phyloP scores from a whole-genome alignment of 2,329 filamentous ascomycete genomes.

The Elsinoe perseae region DNA sequence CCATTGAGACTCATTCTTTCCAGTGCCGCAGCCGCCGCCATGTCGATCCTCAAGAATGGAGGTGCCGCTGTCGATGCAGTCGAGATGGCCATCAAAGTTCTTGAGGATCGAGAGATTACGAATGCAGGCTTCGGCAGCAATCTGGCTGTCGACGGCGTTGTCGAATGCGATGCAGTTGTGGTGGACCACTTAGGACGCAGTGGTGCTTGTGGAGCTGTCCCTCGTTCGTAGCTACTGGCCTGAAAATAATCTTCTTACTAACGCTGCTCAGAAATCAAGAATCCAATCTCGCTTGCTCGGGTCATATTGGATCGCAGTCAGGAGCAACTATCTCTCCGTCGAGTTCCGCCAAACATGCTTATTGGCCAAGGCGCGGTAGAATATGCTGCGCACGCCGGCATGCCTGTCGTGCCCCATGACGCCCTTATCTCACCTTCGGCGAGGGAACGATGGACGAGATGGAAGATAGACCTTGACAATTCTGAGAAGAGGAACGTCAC shows the following conservation, averaged over 20 bases:
- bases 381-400: slow-evolving; percentile 75
- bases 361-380: slow-evolving; percentile 76
- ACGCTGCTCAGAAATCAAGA: slow-evolving; percentile 64
- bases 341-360: slow-evolving; percentile 87
- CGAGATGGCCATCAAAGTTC: slow-evolving; percentile 74
- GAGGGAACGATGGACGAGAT: slow-evolving; percentile 68
- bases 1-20: slow-evolving; percentile 20
- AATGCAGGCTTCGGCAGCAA: slow-evolving; percentile 97
- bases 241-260: slow-evolving; percentile 11
- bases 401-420: slow-evolving; percentile 66
- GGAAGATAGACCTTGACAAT: slow-evolving; percentile 62
- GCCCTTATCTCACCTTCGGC: slow-evolving; percentile 72
- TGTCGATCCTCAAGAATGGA: slow-evolving; percentile 71
- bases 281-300: slow-evolving; percentile 82
- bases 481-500: slow-evolving; percentile 45
- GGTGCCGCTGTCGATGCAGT: slow-evolving; percentile 79
- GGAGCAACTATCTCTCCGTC: slow-evolving; percentile 68
- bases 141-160: slow-evolving; percentile 76
- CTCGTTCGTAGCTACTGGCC: slow-evolving; percentile 54
- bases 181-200: slow-evolving; percentile 87
- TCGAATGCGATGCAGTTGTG: slow-evolving; percentile 91
- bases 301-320: slow-evolving; percentile 71
- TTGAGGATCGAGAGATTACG: slow-evolving; percentile 92
- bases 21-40: slow-evolving; percentile 76
- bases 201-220: slow-evolving; percentile 84